Conservation (phyloP, 345 rosid genomes). For the Cardamine occulta region DNA sequence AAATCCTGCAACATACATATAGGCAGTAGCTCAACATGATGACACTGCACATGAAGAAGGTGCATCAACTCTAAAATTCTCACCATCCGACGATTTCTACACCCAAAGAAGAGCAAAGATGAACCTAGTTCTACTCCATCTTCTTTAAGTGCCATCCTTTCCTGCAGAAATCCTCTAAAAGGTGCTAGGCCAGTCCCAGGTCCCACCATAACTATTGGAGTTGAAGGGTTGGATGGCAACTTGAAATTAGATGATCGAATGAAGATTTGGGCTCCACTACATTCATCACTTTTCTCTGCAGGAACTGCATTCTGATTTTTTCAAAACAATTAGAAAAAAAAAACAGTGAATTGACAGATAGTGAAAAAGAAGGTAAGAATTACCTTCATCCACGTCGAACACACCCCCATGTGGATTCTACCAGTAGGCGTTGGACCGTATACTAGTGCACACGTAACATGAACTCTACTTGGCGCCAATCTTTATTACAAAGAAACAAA, state of each 20-base stretch:
- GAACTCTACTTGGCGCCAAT: conserved; percentile 67
- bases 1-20: conserved; percentile 48
- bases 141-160: conserved; percentile 81
- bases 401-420: conserved; percentile 85
- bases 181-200: conserved; percentile 83
- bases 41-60: conserved; percentile 4
- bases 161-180: conserved; percentile 81
- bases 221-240: conserved; percentile 54
- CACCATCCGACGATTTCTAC: conserved; percentile 87
- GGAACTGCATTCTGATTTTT: conserved; percentile 60
- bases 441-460: conserved; percentile 94
- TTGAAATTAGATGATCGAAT: conserved; percentile 69
- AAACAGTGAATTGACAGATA: background rate
- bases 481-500: conserved; percentile 46
- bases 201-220: conserved; percentile 66
- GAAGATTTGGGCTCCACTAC: conserved; percentile 67
- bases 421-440: conserved; percentile 83
- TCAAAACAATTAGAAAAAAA: conserved; percentile 22
- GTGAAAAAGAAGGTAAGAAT: background rate
- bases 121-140: conserved; percentile 74
- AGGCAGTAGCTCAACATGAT: conserved; percentile 11
- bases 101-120: conserved; percentile 84
- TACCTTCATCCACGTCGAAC: conserved; percentile 99
- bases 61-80: conserved; percentile 4
- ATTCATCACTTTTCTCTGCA: conserved; percentile 56